These are phyloP conservation scores for Fusarium ramigenum DNA, from an alignment of 2,329 filamentous ascomycete species.

Conservation along the genomic window DNA sequence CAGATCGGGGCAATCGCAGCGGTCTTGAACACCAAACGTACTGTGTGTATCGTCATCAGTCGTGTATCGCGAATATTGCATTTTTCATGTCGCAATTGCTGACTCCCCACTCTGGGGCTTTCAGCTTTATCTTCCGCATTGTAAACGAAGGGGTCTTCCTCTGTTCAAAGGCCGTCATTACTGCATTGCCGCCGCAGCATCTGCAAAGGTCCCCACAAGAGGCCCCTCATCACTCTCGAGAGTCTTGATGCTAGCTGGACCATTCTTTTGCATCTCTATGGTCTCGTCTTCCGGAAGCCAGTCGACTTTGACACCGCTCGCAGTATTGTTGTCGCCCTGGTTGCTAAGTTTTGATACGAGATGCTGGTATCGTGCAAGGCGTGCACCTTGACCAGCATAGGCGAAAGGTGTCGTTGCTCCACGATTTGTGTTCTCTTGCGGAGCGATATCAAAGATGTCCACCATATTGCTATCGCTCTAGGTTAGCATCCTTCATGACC, in stretches of 20 bases:
- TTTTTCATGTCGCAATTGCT: constrained; percentile 10
- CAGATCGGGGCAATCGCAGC: constrained; percentile 5
- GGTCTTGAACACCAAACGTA: constrained; percentile 10
- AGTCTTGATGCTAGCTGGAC: constrained; percentile 46
- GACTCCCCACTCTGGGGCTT: background rate
- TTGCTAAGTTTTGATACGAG: constrained; percentile 67
- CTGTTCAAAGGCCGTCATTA: constrained; percentile 20
- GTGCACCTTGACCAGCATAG: constrained; percentile 64
- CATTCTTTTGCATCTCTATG: constrained; percentile 55
- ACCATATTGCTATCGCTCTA: constrained; percentile 66
- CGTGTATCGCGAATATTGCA: constrained; percentile 6
- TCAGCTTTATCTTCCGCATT: background rate
- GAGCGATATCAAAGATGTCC: constrained; percentile 72
- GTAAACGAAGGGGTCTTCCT: background rate
- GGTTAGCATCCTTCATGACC: constrained; percentile 10
- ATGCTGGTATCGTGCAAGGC: constrained; percentile 67
- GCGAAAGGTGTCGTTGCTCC: constrained; percentile 53
- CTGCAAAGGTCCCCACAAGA: constrained; percentile 69
- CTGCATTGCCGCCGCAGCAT: constrained; percentile 64
- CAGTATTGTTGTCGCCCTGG: constrained; percentile 52
- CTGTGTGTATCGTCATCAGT: constrained; percentile 7
- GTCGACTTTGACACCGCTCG: constrained; percentile 61
- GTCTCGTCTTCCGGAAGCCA: constrained; percentile 64
- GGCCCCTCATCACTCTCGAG: constrained; percentile 51
- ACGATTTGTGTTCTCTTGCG: constrained; percentile 55